phyloP scores from a whole-genome alignment of 1,284 basidiomycete genomes.

The Amylostereum chailletii region DNA sequence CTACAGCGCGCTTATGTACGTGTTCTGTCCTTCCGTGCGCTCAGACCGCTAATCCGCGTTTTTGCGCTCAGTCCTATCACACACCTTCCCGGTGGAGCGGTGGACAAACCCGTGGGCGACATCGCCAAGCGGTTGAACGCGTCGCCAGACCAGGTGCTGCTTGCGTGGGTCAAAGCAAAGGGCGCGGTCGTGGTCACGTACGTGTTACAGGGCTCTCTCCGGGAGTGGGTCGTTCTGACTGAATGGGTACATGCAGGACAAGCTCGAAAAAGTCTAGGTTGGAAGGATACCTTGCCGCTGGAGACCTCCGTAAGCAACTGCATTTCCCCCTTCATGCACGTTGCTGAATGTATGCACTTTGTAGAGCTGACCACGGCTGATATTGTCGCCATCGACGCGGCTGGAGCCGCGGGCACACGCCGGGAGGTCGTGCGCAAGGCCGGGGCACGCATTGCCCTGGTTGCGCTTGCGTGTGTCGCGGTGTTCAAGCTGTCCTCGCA shows the following conservation, averaged over 20 bases:
- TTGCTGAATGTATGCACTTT: neutral
- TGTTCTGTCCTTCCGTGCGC: conserved; percentile 4
- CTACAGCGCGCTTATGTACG: conserved; percentile 59
- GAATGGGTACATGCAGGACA: conserved; percentile 23
- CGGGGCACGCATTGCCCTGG: conserved; percentile 16
- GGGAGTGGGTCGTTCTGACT: neutral
- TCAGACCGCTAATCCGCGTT: neutral
- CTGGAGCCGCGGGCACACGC: conserved; percentile 25
- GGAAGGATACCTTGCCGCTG: conserved; percentile 46
- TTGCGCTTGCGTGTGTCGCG: conserved; percentile 17
- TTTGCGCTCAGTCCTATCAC: conserved; percentile 51
- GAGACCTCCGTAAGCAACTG: conserved; percentile 31
- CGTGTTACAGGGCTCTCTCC: conserved; percentile 14
- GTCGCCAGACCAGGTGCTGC: conserved; percentile 63
- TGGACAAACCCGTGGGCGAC: conserved; percentile 53
- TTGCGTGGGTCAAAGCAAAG: conserved; percentile 61
- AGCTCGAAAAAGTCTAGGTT: conserved; percentile 46
- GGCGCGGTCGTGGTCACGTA: conserved; percentile 62
- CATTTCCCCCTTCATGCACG: conserved; percentile 3
- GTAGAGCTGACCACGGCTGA: conserved; percentile 28
- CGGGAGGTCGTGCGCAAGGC: conserved; percentile 14
- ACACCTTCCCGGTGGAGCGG: conserved; percentile 56
- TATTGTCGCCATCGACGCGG: conserved; percentile 32
- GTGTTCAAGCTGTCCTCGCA: conserved; percentile 9
- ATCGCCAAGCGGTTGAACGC: conserved; percentile 51